phyloP scores from a whole-genome alignment of 768 basidiomycete genomes.

The Mycena amicta region DNA sequence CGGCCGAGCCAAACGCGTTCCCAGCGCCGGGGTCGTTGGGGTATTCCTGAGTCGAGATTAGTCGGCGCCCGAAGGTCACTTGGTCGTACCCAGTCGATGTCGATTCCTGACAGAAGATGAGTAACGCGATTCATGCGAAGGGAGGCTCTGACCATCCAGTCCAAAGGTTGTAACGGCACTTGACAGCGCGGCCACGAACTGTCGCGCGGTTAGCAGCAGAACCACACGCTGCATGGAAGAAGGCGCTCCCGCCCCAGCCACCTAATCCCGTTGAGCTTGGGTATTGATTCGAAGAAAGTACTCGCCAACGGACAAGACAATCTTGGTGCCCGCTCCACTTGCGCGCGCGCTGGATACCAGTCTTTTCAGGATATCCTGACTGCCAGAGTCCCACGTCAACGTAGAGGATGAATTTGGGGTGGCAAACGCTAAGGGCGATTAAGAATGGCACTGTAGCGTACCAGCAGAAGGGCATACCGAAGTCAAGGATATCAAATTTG shows the following conservation, averaged over 20 bases:
- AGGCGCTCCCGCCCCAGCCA: conserved; percentile 73
- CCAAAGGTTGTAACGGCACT: conserved; percentile 58
- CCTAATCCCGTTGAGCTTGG: conserved; percentile 30
- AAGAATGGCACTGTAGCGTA: too few species aligned
- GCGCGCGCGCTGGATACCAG: conserved; percentile 60
- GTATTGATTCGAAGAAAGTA: conserved; percentile 24
- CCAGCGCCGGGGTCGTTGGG: conserved; percentile 64
- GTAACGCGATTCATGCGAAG: conserved; percentile 40
- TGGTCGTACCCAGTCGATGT: conserved; percentile 59
- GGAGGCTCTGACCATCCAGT: conserved; percentile 56
- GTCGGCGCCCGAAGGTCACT: too few species aligned
- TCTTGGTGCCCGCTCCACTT: conserved; percentile 60
- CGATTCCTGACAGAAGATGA: conserved; percentile 54
- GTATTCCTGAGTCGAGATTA: conserved; percentile 57
- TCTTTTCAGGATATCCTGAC: conserved; percentile 53
- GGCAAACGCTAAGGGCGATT: conserved; percentile 78
- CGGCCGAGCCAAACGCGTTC: conserved; percentile 56
- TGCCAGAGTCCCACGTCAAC: conserved; percentile 54
- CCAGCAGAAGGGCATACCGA: conserved; percentile 42
- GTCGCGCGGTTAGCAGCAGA: conserved; percentile 50
- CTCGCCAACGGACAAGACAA: conserved; percentile 67
- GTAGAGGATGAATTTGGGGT: conserved; percentile 60
- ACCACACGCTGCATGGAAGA: conserved; percentile 64
- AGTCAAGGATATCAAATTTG: conserved; percentile 69
- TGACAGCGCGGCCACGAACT: conserved; percentile 59